phyloP scores from a whole-genome alignment of 1,284 basidiomycete genomes.

The Lignosus rhinocerotis region DNA sequence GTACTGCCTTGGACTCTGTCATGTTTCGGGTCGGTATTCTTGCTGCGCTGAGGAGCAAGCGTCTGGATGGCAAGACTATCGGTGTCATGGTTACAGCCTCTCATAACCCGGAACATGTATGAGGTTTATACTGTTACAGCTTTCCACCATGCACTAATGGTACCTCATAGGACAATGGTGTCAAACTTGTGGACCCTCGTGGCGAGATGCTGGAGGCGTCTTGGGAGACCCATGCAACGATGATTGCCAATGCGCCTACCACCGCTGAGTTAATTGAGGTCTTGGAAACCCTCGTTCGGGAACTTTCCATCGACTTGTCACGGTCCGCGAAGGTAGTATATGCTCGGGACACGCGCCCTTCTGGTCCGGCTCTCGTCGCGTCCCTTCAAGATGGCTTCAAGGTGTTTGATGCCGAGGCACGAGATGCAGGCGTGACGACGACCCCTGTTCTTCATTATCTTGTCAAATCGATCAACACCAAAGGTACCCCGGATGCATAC shows the following conservation, averaged over 20 bases:
- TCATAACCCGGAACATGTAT: conserved; percentile 93
- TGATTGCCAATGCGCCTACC: conserved; percentile 83
- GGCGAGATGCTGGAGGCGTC: conserved; percentile 99
- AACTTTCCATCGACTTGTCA: conserved; percentile 76
- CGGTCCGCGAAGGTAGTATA: conserved; percentile 86
- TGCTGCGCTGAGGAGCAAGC: conserved; percentile 89
- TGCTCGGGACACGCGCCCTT: conserved; percentile 92
- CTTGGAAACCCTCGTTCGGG: conserved; percentile 66
- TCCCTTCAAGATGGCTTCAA: conserved; percentile 85
- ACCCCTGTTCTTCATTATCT: conserved; percentile 97
- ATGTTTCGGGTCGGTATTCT: conserved; percentile 93
- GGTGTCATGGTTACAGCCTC: conserved; percentile 99
- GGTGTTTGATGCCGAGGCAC: conserved; percentile 64
- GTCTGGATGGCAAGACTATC: conserved; percentile 86
- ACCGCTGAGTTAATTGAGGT: conserved; percentile 72
- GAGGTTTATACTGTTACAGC: conserved; percentile 23
- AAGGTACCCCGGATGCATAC: conserved; percentile 73
- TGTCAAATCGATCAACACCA: conserved; percentile 88
- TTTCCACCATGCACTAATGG: background rate
- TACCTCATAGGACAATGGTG: conserved; percentile 86
- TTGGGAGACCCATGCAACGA: conserved; percentile 92
- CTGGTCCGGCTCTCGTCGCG: conserved; percentile 79
- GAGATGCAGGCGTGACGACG: conserved; percentile 83
- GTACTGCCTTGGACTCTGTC: conserved; percentile 83
- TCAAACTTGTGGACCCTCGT: conserved; percentile 95